These are phyloP conservation scores for Creolimax fragrantissima DNA, from an alignment of 78 protist species.

Conservation along the genomic window DNA sequence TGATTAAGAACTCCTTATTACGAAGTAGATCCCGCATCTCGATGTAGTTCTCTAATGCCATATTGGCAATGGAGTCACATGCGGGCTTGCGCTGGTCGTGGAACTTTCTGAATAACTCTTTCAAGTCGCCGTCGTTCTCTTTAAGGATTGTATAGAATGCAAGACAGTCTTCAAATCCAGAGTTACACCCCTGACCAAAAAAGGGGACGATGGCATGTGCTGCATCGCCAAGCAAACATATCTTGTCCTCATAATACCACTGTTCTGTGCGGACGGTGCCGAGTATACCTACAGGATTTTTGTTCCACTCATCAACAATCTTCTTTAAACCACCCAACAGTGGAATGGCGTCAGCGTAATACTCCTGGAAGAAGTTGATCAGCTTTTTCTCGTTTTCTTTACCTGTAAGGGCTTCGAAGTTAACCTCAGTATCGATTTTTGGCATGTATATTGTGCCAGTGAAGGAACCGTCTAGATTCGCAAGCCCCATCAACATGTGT, in stretches of 20 bases:
- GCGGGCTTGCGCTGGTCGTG: neutral
- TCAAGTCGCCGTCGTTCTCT: neutral
- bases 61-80: constrained; percentile 53
- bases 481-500: constrained; percentile 79
- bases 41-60: constrained; percentile 65
- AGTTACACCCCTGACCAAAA: constrained; percentile 87
- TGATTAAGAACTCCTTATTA: neutral
- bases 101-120: neutral
- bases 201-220: constrained; percentile 92
- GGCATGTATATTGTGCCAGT: constrained; percentile 81
- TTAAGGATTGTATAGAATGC: constrained; percentile 51
- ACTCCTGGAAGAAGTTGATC: constrained; percentile 28
- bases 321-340: constrained; percentile 31
- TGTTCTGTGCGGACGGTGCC: constrained; percentile 39
- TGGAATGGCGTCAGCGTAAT: constrained; percentile 45
- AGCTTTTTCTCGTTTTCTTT: constrained; percentile 9
- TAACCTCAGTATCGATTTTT: neutral
- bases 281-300: constrained; percentile 46
- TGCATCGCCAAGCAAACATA: constrained; percentile 66
- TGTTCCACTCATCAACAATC: constrained; percentile 30
- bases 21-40: constrained; percentile 49
- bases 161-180: constrained; percentile 15
- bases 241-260: neutral
- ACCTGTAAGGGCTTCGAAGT: constrained; percentile 29
- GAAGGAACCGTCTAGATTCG: constrained; percentile 68